These are phyloP conservation scores for Aureobasidium sp. DNA, from an alignment of 2,329 filamentous ascomycete species.

Conservation along the genomic window DNA sequence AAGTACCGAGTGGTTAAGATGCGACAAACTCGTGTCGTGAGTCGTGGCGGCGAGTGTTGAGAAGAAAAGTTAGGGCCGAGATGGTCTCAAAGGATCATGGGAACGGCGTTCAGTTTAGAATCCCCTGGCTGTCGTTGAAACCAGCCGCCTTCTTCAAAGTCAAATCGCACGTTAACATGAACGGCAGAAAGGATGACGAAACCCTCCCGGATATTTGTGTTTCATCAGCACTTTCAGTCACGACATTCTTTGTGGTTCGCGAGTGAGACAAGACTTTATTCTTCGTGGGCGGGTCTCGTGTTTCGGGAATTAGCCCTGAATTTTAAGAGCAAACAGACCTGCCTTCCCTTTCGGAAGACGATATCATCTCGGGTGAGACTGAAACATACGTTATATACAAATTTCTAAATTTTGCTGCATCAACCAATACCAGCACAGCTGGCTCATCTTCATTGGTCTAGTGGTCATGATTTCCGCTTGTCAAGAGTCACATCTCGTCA, in stretches of 20 bases:
- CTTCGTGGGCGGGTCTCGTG: not conserved
- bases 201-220: not conserved
- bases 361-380: no score
- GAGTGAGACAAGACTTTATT: not conserved
- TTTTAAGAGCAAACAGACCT: not conserved
- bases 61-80: not conserved
- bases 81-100: not conserved
- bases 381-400: no score
- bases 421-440: constrained; percentile 13
- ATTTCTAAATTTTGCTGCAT: not conserved
- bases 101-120: not conserved
- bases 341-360: no score
- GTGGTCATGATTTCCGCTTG: constrained; percentile 16
- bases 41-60: not conserved
- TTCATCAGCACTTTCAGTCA: not conserved
- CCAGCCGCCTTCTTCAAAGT: not conserved
- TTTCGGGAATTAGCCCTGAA: not conserved
- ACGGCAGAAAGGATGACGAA: not conserved
- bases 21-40: not conserved
- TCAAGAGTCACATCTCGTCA: constrained; percentile 14
- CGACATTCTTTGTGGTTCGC: not conserved
- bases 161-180: not conserved
- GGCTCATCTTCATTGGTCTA: constrained; percentile 15
- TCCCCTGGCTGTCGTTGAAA: not conserved
- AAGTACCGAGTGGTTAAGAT: not conserved